Conservation (phyloP, 192 early-diverging fungal species). For the Fimicolochytrium jonesii region DNA sequence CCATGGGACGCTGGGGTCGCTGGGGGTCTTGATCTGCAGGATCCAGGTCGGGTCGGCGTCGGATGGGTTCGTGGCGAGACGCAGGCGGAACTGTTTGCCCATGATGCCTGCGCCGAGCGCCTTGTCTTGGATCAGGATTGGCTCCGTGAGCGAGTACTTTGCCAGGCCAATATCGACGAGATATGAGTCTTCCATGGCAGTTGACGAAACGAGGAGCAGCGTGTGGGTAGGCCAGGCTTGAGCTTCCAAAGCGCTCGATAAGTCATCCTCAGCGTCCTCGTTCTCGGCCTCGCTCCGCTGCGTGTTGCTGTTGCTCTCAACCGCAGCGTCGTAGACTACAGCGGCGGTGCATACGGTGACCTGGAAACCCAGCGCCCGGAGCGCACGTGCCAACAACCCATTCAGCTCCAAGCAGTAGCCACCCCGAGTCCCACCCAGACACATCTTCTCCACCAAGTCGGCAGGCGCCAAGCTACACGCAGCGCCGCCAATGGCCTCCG, state of each 20-base stretch:
- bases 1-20: background rate
- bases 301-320: background rate
- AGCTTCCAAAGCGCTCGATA: too few relatives aligned
- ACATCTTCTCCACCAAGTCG: background rate
- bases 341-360: background rate
- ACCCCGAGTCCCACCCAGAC: background rate
- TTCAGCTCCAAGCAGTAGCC: conserved; percentile 3
- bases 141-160: background rate
- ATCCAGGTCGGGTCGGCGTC: background rate
- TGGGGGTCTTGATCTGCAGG: background rate
- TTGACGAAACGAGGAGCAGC: background rate
- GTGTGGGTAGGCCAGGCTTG: conserved; percentile 1
- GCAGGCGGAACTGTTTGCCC: background rate
- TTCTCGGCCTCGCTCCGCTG: too few relatives aligned
- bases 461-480: background rate
- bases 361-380: background rate
- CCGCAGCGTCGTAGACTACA: too few relatives aligned
- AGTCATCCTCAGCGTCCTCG: too few relatives aligned
- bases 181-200: background rate
- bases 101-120: background rate
- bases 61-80: background rate
- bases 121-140: background rate
- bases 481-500: background rate
- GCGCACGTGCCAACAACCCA: background rate
- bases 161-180: background rate